Evolutionary conservation across 2,329 filamentous ascomycete genomes (phyloP).

Genomic region (Calonectria montana): DNA sequence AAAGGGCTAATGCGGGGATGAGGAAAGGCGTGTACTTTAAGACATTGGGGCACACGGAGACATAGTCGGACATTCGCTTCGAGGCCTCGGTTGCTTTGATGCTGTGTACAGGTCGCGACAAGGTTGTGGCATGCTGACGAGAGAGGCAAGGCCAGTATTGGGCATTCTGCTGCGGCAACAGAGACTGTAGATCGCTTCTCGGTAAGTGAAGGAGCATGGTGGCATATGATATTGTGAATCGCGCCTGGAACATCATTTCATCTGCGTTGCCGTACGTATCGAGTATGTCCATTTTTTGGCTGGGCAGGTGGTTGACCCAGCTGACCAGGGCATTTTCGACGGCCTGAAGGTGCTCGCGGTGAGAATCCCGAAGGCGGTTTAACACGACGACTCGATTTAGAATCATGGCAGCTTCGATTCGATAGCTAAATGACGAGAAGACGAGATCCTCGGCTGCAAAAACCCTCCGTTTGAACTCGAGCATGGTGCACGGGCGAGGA

Average conservation of each 20-base stretch:
- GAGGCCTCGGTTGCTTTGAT: conserved; percentile 40
- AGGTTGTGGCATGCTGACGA: conserved; percentile 14
- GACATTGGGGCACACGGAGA: conserved; percentile 32
- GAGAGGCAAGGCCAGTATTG: conserved; percentile 7
- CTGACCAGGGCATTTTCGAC: conserved; percentile 36
- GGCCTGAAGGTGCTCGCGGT: conserved; percentile 34
- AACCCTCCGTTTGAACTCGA: conserved; percentile 30
- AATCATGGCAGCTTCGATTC: conserved; percentile 36
- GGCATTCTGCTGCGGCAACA: not conserved
- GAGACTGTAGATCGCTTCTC: conserved; percentile 11
- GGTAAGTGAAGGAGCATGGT: conserved; percentile 37
- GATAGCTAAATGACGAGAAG: conserved; percentile 38
- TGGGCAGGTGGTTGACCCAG: conserved; percentile 34
- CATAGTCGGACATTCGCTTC: conserved; percentile 33
- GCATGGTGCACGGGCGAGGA: conserved; percentile 22
- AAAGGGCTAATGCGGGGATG: conserved; percentile 29
- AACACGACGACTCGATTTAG: conserved; percentile 29
- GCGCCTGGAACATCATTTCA: conserved; percentile 40
- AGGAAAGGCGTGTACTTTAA: conserved; percentile 37
- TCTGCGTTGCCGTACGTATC: conserved; percentile 35
- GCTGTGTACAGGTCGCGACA: conserved; percentile 28
- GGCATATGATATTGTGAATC: conserved; percentile 33
- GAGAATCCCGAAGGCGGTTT: conserved; percentile 25
- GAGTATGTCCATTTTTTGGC: conserved; percentile 31
- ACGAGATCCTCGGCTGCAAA: conserved; percentile 25